Evolutionary conservation across 2,329 filamentous ascomycete genomes (phyloP), one percentile per base, ranked within the genome.

Genomic region (Fusarium haematococcum): DNA sequence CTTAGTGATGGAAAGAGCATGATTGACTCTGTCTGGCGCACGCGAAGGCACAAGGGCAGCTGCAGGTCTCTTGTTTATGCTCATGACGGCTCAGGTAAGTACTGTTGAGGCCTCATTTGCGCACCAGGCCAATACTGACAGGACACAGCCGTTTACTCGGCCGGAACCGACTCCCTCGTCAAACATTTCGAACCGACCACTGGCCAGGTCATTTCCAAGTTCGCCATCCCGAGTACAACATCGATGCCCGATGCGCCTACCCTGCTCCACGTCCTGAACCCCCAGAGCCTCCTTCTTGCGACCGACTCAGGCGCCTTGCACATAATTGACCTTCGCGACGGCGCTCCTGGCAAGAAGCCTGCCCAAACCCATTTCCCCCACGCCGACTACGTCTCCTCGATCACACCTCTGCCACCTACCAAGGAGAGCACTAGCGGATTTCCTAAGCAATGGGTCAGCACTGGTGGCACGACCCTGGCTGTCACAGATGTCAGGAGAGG

Each of bases 401-500:
- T 99, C 52, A 93, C 94, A 1, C 92, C 95, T 1, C 89, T 99
- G 1, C 95, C 95, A 0, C 89, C 95, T 0, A 92, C 93, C 2
- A 89, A 92, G 33, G 91, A 93, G 65, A 97, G 93, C 82, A 98
- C 95, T 0, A 96, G 93, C 20, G 95, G 95, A 6, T 96, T 94
- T 81, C 91, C 94, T 78, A 98, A 98, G 84, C 96, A 98, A 84
- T 99, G 95, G 93, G 90, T 98, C 62, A 97, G 93, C 41, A 98
- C 95, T 0, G 97, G 97, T 37, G 95, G 95, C 52, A 96, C 94
- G 2, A 98, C 96, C 1, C 86, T 99, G 23, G 94, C 95, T 2
- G 92, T 98, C 41, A 97, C 95, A 0, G 97, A 99, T 81, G 86
- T 98, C 52, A 91, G 96, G 27, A 89, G 94, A 57, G 96, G 96